Percentiles rank a stretch among this genome's conserved stretches.
phyloP scores from a whole-genome alignment of 441 rosid species.

The Bocquillonia castaneifolia region DNA sequence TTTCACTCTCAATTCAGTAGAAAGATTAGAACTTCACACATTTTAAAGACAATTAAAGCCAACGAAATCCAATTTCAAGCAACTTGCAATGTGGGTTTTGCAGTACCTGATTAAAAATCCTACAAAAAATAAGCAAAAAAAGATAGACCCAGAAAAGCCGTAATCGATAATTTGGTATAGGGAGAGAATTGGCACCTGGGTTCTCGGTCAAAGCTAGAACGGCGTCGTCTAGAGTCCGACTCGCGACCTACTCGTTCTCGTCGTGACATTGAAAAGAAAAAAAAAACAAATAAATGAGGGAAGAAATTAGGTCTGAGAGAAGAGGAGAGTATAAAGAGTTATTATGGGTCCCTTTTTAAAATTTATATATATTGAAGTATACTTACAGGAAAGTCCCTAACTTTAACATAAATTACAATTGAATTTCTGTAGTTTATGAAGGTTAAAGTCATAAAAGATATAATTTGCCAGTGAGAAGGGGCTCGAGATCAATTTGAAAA shows the following conservation, averaged over 20 bases:
- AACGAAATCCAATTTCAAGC: not conserved
- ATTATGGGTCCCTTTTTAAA: too few species aligned
- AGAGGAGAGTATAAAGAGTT: too few species aligned
- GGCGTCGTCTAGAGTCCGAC: constrained; percentile 51
- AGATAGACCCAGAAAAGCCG: not conserved
- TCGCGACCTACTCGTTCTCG: constrained; percentile 51
- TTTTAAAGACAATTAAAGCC: not conserved
- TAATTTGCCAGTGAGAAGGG: too few species aligned
- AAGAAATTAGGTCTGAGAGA: not conserved
- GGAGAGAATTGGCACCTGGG: constrained; percentile 41
- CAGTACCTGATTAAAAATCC: not conserved
- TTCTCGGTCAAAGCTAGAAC: constrained; percentile 56
- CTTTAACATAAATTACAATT: too few species aligned
- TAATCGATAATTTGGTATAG: not conserved
- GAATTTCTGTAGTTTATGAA: too few species aligned
- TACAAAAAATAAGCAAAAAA: not conserved
- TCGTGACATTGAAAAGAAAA: constrained; percentile 9
- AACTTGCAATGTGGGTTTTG: not conserved
- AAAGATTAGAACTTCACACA: not conserved
- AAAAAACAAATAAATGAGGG: not conserved
- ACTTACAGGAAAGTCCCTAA: too few species aligned
- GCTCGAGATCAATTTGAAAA: too few species aligned
- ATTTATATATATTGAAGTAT: too few species aligned
- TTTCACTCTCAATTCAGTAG: not conserved
- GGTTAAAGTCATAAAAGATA: too few species aligned